These are phyloP conservation scores for Verbena officinalis DNA, from an alignment of 257 asterid species.

Conservation along the genomic window DNA sequence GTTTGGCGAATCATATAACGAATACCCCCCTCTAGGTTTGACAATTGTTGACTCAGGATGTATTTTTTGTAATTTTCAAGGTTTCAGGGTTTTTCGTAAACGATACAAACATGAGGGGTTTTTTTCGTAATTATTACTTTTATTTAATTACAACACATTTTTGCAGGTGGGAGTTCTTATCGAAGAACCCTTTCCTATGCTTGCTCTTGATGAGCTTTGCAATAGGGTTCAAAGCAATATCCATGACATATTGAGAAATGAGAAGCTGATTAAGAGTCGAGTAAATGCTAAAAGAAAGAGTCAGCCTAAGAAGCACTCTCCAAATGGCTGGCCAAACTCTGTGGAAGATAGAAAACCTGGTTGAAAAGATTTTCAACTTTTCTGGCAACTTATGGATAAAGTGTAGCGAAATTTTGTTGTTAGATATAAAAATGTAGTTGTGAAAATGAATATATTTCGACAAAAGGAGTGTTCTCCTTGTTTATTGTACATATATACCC, in stretches of 20 bases:
- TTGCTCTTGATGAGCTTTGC: slow-evolving; percentile 91
- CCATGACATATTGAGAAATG: slow-evolving; percentile 58
- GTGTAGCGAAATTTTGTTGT: slow-evolving; percentile 16
- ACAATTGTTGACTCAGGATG: too few relatives aligned
- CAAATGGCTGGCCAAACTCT: slow-evolving; percentile 71
- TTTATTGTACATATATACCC: too few relatives aligned
- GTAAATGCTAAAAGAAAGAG: slow-evolving; percentile 46
- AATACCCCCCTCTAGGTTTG: too few relatives aligned
- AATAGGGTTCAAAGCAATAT: slow-evolving; percentile 50
- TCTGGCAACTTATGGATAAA: not conserved
- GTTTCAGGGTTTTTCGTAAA: too few relatives aligned
- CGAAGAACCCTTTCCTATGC: slow-evolving; percentile 97
- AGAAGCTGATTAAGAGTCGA: slow-evolving; percentile 53
- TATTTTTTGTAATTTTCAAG: too few relatives aligned
- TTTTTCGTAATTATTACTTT: not conserved
- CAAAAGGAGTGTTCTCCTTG: too few relatives aligned
- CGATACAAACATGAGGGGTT: too few relatives aligned
- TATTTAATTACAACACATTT: not conserved
- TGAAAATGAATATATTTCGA: too few relatives aligned
- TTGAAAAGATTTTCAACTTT: slow-evolving; percentile 10
- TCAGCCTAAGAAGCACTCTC: slow-evolving; percentile 36
- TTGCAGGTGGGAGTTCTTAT: slow-evolving; percentile 94
- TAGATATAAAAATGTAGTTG: too few relatives aligned
- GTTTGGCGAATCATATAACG: too few relatives aligned
- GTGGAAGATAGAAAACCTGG: slow-evolving; percentile 42